Base-by-base conservation (phyloP, 768 basidiomycete species). In the Rhodosporidiobolus odoratus region DNA sequence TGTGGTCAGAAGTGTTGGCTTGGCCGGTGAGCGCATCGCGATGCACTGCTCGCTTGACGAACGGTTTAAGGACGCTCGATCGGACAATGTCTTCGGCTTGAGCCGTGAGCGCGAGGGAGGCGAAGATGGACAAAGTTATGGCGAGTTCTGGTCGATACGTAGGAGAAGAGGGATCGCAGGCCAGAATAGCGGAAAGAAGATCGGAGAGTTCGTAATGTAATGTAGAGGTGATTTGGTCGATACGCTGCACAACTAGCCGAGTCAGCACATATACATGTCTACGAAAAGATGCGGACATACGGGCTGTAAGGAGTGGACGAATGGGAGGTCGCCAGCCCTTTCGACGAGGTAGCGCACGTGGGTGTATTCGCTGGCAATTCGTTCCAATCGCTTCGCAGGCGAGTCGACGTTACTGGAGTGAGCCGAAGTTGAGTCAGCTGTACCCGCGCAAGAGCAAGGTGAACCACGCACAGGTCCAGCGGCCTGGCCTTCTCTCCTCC, bases 361-460 rank as follows among this genome's bases (percentile, higher is more conserved):
- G 16, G 86, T 90, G 78, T 95, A 98, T 80, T 97, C 96, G 15
- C 87, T 83, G 21, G 93, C 91, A 37, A 94, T 92, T 90, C 40
- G 89, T 87, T 54, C 87, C 84, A 77, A 85, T 87, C 15, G 84
- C 85, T 72, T 76, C 83, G 85, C 47, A 82, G 80, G 77, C 88
- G 89, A 76, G 32, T 70, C 57, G 37, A 75, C 27, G 59, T 72
- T 58, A 67, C 72, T 75, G 58, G n/a, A n/a, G 10, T n/a, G 34
- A 32, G 23, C 38, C 21, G 16, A 12, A n/a, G n/a, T n/a, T n/a
- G n/a, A n/a, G n/a, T n/a, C n/a, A n/a, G n/a, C n/a, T n/a, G n/a
- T n/a, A n/a, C n/a, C n/a, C n/a, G n/a, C n/a, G n/a, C n/a, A n/a
- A n/a, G 50, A 41, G 9, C 25, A 25, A 19, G 25, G 50, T 32